Percentiles rank a stretch among this genome's conserved stretches.
These are phyloP conservation scores for Blastocystis sp. DNA, from an alignment of 352 stramenopile species.

Conservation along the genomic window DNA sequence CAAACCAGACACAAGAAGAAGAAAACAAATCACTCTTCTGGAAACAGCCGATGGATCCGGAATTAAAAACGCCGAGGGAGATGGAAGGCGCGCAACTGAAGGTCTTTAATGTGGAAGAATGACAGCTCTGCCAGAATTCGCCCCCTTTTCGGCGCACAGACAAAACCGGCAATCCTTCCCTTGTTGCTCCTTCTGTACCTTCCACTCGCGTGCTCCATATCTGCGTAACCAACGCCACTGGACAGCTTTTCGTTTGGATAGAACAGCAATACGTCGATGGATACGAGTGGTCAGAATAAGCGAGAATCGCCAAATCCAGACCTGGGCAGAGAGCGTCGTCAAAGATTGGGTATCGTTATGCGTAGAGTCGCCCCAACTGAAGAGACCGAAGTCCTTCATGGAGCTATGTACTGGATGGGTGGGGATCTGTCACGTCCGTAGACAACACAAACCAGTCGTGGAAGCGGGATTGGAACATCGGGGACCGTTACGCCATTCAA, in stretches of 20 bases:
- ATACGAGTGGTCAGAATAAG: constrained; percentile 34
- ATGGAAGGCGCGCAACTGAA: too few relatives aligned
- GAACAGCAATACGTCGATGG: not conserved
- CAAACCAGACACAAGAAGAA: too few relatives aligned
- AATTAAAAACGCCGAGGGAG: too few relatives aligned
- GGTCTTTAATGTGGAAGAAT: too few relatives aligned
- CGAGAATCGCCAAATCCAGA: not conserved
- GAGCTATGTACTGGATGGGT: constrained; percentile 51
- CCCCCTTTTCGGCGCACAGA: not conserved
- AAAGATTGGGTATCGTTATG: not conserved
- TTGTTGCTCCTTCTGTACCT: not conserved
- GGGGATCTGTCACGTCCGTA: not conserved
- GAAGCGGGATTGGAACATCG: constrained; percentile 80
- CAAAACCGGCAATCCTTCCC: not conserved
- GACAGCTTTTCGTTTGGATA: not conserved
- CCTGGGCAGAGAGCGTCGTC: not conserved
- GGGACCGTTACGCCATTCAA: constrained; percentile 77
- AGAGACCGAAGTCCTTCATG: constrained; percentile 71
- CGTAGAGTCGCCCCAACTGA: constrained; percentile 6
- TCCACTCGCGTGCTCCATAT: not conserved
- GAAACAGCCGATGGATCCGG: too few relatives aligned
- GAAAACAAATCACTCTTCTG: too few relatives aligned
- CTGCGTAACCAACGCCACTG: not conserved
- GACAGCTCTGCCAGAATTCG: not conserved
- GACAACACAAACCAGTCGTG: constrained; percentile 61